Base-by-base conservation (phyloP, 1,284 basidiomycete species). In the Bjerkandera adusta region DNA sequence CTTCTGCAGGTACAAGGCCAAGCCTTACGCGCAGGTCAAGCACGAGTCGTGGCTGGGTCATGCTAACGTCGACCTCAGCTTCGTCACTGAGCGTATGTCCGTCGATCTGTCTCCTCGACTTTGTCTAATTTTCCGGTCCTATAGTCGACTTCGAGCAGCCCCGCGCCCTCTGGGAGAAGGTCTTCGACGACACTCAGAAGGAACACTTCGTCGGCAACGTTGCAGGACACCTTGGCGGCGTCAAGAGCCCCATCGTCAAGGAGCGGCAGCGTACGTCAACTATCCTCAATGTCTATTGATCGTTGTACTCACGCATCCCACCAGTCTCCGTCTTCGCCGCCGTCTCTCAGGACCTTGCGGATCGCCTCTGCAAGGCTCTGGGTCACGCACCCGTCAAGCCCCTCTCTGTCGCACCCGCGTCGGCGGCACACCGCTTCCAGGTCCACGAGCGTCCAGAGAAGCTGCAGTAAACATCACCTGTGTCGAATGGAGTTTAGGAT, bases 101-200 rank as follows among this genome's bases (percentile, higher is more conserved):
- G 42, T 35, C 16, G 36, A 48, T 29, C 24, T 41, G n/a, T n/a
- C n/a, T n/a, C n/a, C n/a, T n/a, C n/a, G 42, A 25, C n/a, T 32
- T 43, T 13, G 29, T 12, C n/a, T 24, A 36, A n/a, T 30, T 10
- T 11, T n/a, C 5, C 34, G 3, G 24, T 7, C 35, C 13, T 36
- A 45, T 61, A 85, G 81, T 89, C 59, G 93, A 97, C 76, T 97
- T 97, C 61, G 89, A 92, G 69, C 92, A 94, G 62, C 92, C 94
- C 5, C 81, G 92, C 49, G 81, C 74, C 12, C 72, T 97, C 36
- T 96, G 83, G 79, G 62, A 68, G 52, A 84, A 81, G 58, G 92
- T 95, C 20, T 87, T 92, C 73, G 77, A 75, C 52, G 83, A 91
- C 49, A 71, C 70, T 18, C 77, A 79, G 47, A 76, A 81, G 40